Base-by-base conservation (phyloP, 208 protist genomes). In the Hexamita inflata region DNA sequence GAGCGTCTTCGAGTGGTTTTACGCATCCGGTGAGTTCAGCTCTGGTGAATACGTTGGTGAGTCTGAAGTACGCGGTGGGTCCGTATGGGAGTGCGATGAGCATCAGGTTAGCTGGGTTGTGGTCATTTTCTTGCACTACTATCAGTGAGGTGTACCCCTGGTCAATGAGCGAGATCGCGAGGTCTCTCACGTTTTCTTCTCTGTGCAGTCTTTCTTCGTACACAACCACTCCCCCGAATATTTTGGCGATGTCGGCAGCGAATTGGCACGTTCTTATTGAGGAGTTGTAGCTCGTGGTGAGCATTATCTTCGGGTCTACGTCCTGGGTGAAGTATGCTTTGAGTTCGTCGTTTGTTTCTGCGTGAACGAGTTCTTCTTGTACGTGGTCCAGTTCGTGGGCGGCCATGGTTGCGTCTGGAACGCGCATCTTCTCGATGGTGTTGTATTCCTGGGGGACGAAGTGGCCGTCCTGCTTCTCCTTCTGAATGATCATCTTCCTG, bases 281-380 rank as follows among this genome's bases (percentile, higher is more conserved):
- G 9, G 2, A 70, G 35, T 45, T 4, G 42, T 9, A 29, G 4
- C 30, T 45, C 64, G 9, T 70, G 2, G 64, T 70, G 15, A 70
- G 26, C 2, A 34, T 34, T 32, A 70, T 34, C 64, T 70, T 70
- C 11, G 38, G 34, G n/a, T 30, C 42, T 29, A 19, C 4, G 42
- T n/a, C 42, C 11, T 19, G 11, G 7, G 26, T 38, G 35, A 70
- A 70, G 35, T 70, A 70, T n/a, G n/a, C 35, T 11, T 38, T 38
- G 42, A 70, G 38, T 38, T 70, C 64, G n/a, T 70, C 64, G 9
- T 42, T n/a, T 19, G 64, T 70, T 70, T 70, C 64, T 40, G 64
- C 64, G 42, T 70, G 64, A 11, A 70, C 7, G 7, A 70, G 35
- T 38, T 70, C 64, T n/a, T 70, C 64, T 49, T n/a, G 19, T 24